A percentile compares a stretch with the other conserved stretches of the same genome.
Evolutionary conservation across 2,329 filamentous ascomycete species (phyloP).

Genomic region (Epichloe elymi): DNA sequence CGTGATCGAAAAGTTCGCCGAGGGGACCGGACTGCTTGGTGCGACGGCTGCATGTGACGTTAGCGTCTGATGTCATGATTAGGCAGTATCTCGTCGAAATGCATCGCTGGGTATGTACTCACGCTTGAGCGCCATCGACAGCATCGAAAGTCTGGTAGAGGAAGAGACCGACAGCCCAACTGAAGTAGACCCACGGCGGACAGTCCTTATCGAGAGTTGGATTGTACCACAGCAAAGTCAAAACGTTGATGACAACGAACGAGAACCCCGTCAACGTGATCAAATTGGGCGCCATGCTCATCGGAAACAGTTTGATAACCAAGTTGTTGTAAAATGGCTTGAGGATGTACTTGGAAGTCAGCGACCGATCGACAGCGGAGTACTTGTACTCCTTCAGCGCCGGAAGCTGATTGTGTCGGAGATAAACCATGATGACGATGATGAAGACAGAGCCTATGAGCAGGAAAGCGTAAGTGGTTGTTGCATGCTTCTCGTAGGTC

Average conservation of each 20-base stretch:
- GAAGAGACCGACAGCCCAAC: slow-evolving; percentile 81
- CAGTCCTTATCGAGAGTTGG: slow-evolving; percentile 90
- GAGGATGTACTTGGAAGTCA: slow-evolving; percentile 82
- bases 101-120: slow-evolving; percentile 25
- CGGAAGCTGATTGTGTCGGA: slow-evolving; percentile 78
- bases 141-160: slow-evolving; percentile 98
- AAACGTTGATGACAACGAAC: slow-evolving; percentile 79
- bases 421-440: slow-evolving; percentile 64
- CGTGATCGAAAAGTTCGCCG: slow-evolving; percentile 94
- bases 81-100: background rate
- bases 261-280: slow-evolving; percentile 85
- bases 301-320: slow-evolving; percentile 88
- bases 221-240: slow-evolving; percentile 91
- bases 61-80: background rate
- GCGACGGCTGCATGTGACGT: slow-evolving; percentile 45
- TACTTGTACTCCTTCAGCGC: slow-evolving; percentile 94
- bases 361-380: slow-evolving; percentile 76
- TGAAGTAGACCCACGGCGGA: slow-evolving; percentile 87
- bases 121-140: slow-evolving; percentile 89
- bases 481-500: background rate
- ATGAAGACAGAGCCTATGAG: background rate
- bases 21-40: slow-evolving; percentile 87
- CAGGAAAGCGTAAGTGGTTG: background rate
- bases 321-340: slow-evolving; percentile 96
- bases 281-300: slow-evolving; percentile 81